Base-by-base conservation (phyloP, 2,329 filamentous ascomycete genomes). In the Xylaria hypoxylon region DNA sequence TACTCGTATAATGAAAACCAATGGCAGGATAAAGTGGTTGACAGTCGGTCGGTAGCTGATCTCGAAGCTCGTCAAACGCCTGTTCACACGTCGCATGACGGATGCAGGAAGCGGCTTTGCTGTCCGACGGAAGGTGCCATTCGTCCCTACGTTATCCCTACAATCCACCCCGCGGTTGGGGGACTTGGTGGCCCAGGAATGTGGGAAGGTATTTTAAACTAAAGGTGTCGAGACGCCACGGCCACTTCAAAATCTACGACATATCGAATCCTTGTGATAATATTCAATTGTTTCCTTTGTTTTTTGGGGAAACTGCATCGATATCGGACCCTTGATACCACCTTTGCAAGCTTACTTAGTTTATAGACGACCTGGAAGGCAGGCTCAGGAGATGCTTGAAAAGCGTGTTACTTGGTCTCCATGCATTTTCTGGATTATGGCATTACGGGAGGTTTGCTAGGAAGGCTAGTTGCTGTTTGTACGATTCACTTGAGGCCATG, bases 181-280 rank as follows among this genome's bases (percentile, higher is more conserved):
- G 85, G 79, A 52, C 78, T 84, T 35, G 82, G 83, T 48, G 87
- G 86, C 40, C 86, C 87, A 44, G 88, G 89, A 59, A 90, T 91
- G 87, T 91, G 89, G 89, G 82, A 86, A 65, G 87, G 85, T 62
- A 87, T 91, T 69, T 80, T 91, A 70, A 84, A 86, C 75, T 87
- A 80, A 79, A 76, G 33, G 28, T 56, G 53, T 65, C 61, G 44
- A 58, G 61, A 67, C 64, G 50, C 62, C 22, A 50, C 59, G 13
- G 31, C 26, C 61, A 58, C 24, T 52, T 59, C 38, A 17, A 66
- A 52, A 59, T 40, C 31, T 64, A 70, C 44, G 35, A 69, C 51
- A 68, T 56, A 56, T 45, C 53, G 60, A 60, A 62, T 65, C 68
- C 69, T 72, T 76, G 74, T 77, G 71, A 74, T 71, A 74, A 76